Base-by-base conservation (phyloP, 371 early-diverging fungal genomes). In the Catenaria anguillulae region DNA sequence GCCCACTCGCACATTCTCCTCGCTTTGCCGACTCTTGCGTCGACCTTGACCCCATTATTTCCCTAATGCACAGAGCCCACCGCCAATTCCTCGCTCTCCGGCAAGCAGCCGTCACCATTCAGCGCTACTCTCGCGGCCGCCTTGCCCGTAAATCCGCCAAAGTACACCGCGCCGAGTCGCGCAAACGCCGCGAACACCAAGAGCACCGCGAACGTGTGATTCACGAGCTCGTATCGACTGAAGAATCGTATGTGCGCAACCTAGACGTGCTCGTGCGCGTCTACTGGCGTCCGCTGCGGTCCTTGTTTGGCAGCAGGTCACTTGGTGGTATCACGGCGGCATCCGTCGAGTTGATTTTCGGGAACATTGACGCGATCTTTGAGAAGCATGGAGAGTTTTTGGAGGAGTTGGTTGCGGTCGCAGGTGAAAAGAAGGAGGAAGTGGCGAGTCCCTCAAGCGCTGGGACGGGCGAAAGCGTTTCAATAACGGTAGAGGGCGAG, bases 231-330 rank as follows among this genome's bases (percentile, higher is more conserved):
- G 26, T 58, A 15, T 17, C n/a, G 17, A 58, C 58, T 36, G 58
- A 58, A 21, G 58, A 23, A 10, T 58, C 58, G 26, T 58, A 58
- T 21, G 34, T 58, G 13, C 43, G 26, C 35, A 58, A 58, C 43
- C 58, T 58, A 8, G 58, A 58, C 31, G 58, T 58, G 17, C 58
- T 58, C 15, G 42, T 58, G 24, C 58, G 58, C 31, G 42, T 58
- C 4, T 58, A 24, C 43, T 29, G n/a, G 40, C 36, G 42, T 13
- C 58, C 58, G 31, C 43, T 58, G 17, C 58, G 58, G 15, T 15
- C 17, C 5, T 21, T 58, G 36, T 31, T 36, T 15, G 42, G 42
- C 36, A 15, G 4, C 17, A 24, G n/a, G n/a, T 21, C 46, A 61
- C 26, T 55, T 15, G 34, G 4, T 61, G 15, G 12, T 0, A 58